Percentiles rank a stretch among this genome's conserved stretches.
phyloP scores from a whole-genome alignment of 1,284 basidiomycete genomes.

The Cutaneotrichosporon sp. region DNA sequence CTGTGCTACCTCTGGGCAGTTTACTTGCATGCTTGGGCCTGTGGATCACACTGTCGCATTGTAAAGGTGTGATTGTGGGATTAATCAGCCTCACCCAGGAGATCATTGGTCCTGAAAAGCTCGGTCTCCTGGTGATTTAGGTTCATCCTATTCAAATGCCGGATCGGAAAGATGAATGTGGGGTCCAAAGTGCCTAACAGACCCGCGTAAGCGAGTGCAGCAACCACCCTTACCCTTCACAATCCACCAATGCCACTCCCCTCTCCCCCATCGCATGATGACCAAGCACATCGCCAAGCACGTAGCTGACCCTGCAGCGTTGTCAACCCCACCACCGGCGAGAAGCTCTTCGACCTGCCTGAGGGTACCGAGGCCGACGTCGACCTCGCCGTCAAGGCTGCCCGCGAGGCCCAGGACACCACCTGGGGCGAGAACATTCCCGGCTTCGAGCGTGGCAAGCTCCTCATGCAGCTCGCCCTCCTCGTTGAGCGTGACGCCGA shows the following conservation, averaged over 20 bases:
- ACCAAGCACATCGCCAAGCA: too few species aligned
- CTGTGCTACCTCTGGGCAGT: too few species aligned
- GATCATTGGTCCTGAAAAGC: too few species aligned
- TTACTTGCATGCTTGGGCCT: too few species aligned
- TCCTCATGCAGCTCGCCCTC: conserved; percentile 66
- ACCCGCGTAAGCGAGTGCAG: background rate
- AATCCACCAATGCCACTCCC: too few species aligned
- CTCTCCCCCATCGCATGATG: background rate
- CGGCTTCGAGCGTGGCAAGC: conserved; percentile 62
- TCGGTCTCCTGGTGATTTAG: background rate
- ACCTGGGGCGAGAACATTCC: conserved; percentile 66
- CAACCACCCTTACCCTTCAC: background rate
- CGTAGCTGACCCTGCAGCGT: conserved; percentile 56
- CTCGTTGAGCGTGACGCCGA: conserved; percentile 70
- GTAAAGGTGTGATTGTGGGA: too few species aligned
- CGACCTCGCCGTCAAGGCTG: conserved; percentile 71
- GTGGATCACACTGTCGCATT: too few species aligned
- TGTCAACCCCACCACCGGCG: conserved; percentile 76
- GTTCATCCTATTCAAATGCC: background rate
- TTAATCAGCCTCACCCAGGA: too few species aligned
- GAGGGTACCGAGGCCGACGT: conserved; percentile 69
- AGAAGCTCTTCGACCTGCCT: conserved; percentile 65
- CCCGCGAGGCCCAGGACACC: conserved; percentile 72
- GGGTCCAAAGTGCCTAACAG: background rate
- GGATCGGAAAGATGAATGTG: background rate